phyloP scores from a whole-genome alignment of 2,329 filamentous ascomycete genomes.

The Aspergillus awamori region DNA sequence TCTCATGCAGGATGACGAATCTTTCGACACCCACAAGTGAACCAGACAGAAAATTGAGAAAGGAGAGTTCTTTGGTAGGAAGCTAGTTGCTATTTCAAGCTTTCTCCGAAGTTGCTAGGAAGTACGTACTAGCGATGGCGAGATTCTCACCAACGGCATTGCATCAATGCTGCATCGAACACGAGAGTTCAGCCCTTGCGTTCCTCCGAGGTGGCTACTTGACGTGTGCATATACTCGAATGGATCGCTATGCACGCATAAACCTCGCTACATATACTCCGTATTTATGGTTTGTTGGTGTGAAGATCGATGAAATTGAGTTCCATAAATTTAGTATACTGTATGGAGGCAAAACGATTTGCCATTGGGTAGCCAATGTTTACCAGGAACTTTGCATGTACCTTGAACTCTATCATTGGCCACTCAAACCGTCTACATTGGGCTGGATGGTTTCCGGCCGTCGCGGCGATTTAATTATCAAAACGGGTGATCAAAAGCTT shows the following conservation, averaged over 20 bases:
- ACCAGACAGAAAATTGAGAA: background rate
- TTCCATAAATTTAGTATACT: background rate
- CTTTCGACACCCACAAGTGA: background rate
- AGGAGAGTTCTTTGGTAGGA: background rate
- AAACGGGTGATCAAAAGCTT: background rate
- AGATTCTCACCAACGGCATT: background rate
- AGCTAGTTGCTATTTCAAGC: background rate
- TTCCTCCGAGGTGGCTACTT: background rate
- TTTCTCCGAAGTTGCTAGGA: background rate
- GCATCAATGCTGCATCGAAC: background rate
- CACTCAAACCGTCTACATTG: background rate
- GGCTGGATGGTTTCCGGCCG: background rate
- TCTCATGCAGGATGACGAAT: background rate
- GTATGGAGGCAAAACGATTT: background rate
- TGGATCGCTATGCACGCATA: background rate
- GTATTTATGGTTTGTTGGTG: background rate
- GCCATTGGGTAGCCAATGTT: background rate
- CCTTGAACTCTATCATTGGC: background rate
- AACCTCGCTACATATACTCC: background rate
- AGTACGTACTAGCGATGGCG: background rate
- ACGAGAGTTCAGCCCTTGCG: background rate
- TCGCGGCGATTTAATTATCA: background rate
- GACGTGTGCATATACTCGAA: background rate
- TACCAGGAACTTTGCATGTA: background rate
- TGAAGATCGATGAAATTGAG: background rate